phyloP scores from a whole-genome alignment of 2,329 filamentous ascomycete genomes.

The Cytospora piceicola region DNA sequence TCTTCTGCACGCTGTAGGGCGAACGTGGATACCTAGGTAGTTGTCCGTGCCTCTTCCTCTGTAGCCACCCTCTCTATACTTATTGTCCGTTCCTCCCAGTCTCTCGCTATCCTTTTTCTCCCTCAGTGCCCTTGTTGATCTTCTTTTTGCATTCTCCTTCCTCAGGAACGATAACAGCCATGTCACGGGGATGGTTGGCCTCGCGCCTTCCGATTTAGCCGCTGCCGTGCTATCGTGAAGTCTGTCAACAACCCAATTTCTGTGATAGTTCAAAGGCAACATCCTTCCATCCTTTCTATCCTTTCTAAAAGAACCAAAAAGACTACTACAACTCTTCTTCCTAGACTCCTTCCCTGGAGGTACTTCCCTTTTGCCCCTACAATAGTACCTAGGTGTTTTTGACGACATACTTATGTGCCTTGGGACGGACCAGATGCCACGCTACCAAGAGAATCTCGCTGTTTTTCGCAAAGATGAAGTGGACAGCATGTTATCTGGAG shows the following conservation, averaged over 20 bases:
- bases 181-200: neutral
- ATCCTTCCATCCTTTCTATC: neutral
- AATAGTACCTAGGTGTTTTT: neutral
- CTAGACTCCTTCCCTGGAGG: neutral
- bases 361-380: neutral
- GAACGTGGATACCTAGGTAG: neutral
- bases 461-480: slow-evolving; percentile 1
- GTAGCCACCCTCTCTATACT: neutral
- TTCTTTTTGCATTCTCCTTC: too few species aligned
- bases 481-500: slow-evolving; percentile 2
- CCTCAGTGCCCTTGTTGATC: neutral
- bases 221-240: neutral
- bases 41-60: too few species aligned
- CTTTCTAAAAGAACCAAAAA: neutral
- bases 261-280: neutral
- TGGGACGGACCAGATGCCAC: neutral
- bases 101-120: neutral
- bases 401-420: neutral
- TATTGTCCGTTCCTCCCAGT: too few species aligned
- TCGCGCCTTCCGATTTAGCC: neutral
- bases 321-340: neutral
- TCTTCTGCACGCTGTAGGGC: neutral
- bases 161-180: neutral
- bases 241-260: neutral
- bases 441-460: neutral